Evolutionary conservation across 164 flowering plant species (phyloP), one percentile per base, ranked within the genome.

Genomic region (Echeveria elegans): DNA sequence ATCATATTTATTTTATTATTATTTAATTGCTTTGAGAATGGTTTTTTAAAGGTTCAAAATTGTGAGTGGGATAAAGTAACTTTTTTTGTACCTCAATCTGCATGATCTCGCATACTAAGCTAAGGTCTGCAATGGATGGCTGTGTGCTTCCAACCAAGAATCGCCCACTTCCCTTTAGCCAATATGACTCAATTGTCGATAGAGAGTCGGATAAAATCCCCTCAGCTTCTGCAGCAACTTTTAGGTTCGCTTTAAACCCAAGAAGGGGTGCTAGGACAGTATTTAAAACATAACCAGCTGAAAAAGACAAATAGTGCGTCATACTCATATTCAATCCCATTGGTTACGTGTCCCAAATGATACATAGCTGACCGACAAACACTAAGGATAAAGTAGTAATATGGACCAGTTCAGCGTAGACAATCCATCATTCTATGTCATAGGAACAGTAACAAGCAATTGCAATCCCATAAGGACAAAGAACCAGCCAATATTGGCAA

Each of bases 81-180:
- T 6, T 16, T 3, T 2, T 14, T 61, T 29, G 59, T 86, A 93
- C 98, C 90, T 93, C 90, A 63, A 88, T 79, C 69, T 93, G 88
- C 90, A 84, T 90, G 60, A 90, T 72, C 72, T 93, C 98, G 79
- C 96, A 93, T 1, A 87, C 92, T 65, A 90, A 80, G 83, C 88
- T 85, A 70, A 93, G 89, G 79, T 93, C 96, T 38, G 97, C 97
- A 50, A 93, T 85, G 29, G 98, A 90, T 31, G 98, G 98, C 76
- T 79, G 85, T 40, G 66, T 69, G 71, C 82, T 77, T 64, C 93
- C 92, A 31, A 88, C 66, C 72, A 93, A 77, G 74, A 87, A 93
- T 29, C 70, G 74, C 6, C 86, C 88, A 68, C 76, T 77, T 56
- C 81, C 90, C 65, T 84, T 75, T 29, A 93, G 96, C 96, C 96